Percentiles rank a stretch among this genome's conserved stretches.
Evolutionary conservation across 2,329 filamentous ascomycete species (phyloP).

Genomic region (Epichloe festucae): DNA sequence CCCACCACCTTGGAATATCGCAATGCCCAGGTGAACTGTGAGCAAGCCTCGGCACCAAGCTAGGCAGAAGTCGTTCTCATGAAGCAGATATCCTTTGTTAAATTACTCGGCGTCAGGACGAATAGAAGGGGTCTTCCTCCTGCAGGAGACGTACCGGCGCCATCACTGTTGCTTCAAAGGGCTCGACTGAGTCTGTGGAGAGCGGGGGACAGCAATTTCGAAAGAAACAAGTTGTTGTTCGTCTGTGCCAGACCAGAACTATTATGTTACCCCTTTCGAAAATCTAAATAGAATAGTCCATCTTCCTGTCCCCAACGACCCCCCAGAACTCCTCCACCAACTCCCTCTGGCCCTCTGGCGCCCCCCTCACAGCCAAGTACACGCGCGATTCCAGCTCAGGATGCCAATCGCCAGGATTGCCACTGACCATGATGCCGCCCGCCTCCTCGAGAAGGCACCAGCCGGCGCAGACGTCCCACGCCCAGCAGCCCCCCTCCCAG

Average conservation of each 20-base stretch:
- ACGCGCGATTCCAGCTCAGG: slow-evolving; percentile 43
- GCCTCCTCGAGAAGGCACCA: slow-evolving; percentile 67
- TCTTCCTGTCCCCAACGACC: slow-evolving; percentile 39
- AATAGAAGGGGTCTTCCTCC: slow-evolving; percentile 42
- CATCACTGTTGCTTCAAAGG: too few species aligned
- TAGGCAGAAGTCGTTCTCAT: slow-evolving; percentile 38
- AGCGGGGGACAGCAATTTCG: too few species aligned
- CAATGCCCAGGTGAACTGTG: too few species aligned
- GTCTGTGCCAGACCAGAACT: too few species aligned
- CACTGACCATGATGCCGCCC: slow-evolving; percentile 58
- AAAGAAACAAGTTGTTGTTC: too few species aligned
- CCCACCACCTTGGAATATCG: too few species aligned
- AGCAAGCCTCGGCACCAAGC: slow-evolving; percentile 27
- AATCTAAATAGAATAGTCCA: slow-evolving; percentile 31
- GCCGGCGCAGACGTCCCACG: slow-evolving; percentile 74
- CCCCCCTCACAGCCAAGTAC: slow-evolving; percentile 50
- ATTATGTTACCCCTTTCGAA: too few species aligned
- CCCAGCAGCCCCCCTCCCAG: slow-evolving; percentile 80
- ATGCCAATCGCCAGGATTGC: slow-evolving; percentile 63
- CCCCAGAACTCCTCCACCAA: slow-evolving; percentile 53
- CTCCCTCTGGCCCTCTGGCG: slow-evolving; percentile 45
- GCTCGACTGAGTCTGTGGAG: slow-evolving; percentile 13
- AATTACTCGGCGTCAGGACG: slow-evolving; percentile 43
- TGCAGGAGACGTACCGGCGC: slow-evolving; percentile 44
- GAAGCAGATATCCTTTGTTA: slow-evolving; percentile 37